These are phyloP conservation scores for Verticillium albo-atrum DNA, from an alignment of 2,329 filamentous ascomycete species.

Conservation along the genomic window DNA sequence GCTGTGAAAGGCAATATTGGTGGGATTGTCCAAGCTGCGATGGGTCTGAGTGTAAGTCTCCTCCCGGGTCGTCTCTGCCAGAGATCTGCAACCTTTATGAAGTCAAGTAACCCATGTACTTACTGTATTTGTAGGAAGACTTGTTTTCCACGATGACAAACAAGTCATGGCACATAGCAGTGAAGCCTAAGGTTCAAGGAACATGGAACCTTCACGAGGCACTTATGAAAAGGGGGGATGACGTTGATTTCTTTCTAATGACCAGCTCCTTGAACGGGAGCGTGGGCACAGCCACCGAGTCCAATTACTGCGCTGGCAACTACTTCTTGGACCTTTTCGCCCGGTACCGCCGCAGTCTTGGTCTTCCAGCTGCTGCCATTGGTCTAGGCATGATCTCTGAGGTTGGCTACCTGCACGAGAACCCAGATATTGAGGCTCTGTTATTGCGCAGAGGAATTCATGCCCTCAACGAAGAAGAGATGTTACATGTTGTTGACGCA, in stretches of 20 bases:
- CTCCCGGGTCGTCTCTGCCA: too few relatives aligned
- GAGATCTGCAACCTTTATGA: too few relatives aligned
- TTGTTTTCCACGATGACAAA: slow-evolving; percentile 19
- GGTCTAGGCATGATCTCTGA: slow-evolving; percentile 28
- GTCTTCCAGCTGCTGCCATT: slow-evolving; percentile 21
- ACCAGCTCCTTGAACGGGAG: slow-evolving; percentile 19
- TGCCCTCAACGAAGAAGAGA: slow-evolving; percentile 24
- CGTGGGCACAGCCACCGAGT: slow-evolving; percentile 23
- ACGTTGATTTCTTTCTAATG: slow-evolving; percentile 25
- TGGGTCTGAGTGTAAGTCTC: slow-evolving; percentile 15
- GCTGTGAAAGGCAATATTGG: slow-evolving; percentile 10
- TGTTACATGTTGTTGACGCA: slow-evolving; percentile 22
- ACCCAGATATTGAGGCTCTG: slow-evolving; percentile 27
- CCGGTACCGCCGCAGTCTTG: slow-evolving; percentile 18
- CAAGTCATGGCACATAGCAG: slow-evolving; percentile 16
- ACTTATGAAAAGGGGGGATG: slow-evolving; percentile 3
- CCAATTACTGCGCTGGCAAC: slow-evolving; percentile 28
- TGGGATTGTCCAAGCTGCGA: slow-evolving; percentile 28
- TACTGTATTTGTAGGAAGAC: slow-evolving; percentile 11
- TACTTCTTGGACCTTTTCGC: slow-evolving; percentile 28
- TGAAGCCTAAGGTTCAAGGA: slow-evolving; percentile 18
- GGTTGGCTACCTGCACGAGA: slow-evolving; percentile 30
- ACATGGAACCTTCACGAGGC: slow-evolving; percentile 19
- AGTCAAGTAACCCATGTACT: too few relatives aligned
- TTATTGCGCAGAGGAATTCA: slow-evolving; percentile 29